These are phyloP conservation scores for Fusarium hainanense DNA, from an alignment of 2,329 filamentous ascomycete species.

Conservation along the genomic window DNA sequence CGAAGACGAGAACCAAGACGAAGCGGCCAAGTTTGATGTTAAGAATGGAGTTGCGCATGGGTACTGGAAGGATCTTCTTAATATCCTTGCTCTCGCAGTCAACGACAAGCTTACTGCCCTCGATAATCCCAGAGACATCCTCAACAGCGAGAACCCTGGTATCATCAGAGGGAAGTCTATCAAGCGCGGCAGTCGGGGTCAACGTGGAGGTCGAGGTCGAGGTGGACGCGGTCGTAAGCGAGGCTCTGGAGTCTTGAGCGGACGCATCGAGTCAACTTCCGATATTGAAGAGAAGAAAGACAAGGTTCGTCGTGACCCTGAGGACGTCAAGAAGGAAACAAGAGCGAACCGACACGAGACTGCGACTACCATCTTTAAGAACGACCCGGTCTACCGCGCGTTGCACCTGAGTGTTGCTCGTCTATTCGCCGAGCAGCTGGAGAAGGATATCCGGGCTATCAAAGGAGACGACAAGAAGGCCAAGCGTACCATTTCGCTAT, in stretches of 20 bases:
- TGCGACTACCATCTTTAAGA: conserved; percentile 55
- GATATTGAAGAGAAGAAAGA: neutral
- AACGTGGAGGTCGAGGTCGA: neutral
- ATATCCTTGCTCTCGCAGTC: conserved; percentile 64
- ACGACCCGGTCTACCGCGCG: conserved; percentile 60
- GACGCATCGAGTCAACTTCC: neutral
- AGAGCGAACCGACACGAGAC: conserved; percentile 55
- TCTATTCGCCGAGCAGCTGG: conserved; percentile 67
- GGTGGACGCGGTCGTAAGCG: neutral
- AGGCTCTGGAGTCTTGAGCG: neutral
- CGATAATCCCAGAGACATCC: conserved; percentile 53
- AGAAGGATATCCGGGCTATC: conserved; percentile 58
- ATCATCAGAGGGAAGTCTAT: conserved; percentile 41
- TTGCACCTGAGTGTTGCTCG: conserved; percentile 65
- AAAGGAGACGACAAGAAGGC: conserved; percentile 53
- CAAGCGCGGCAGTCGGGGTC: conserved; percentile 8
- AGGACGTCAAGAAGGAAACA: conserved; percentile 45
- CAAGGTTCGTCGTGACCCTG: conserved; percentile 9
- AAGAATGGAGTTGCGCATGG: conserved; percentile 64
- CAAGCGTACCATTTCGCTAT: conserved; percentile 62
- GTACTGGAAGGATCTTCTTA: conserved; percentile 72
- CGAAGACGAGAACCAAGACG: conserved; percentile 52
- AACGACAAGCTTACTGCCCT: conserved; percentile 59
- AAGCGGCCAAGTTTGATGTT: conserved; percentile 54
- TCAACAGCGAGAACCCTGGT: conserved; percentile 52